A percentile compares a stretch with the other conserved stretches of the same genome.
phyloP scores from a whole-genome alignment of 2,329 filamentous ascomycete species.

The Fusarium nematophilum region DNA sequence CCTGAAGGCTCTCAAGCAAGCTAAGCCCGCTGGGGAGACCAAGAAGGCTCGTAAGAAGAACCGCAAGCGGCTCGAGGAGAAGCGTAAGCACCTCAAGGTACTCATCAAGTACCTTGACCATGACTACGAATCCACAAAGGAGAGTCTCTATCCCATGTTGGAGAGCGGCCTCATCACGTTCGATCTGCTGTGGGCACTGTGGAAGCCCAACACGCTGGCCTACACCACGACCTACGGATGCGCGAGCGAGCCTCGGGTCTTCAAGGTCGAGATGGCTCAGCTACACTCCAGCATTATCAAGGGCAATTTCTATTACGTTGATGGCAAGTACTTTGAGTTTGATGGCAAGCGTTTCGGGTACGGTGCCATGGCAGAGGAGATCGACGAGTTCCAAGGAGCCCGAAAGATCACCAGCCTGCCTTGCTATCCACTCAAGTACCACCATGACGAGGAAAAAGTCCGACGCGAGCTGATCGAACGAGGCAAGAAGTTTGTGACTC shows the following conservation, averaged over 20 bases:
- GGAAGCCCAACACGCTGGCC: constrained; percentile 85
- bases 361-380: constrained; percentile 75
- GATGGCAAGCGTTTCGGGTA: constrained; percentile 88
- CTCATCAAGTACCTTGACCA: constrained; percentile 82
- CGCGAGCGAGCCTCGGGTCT: constrained; percentile 80
- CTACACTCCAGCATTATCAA: constrained; percentile 76
- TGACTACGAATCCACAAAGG: constrained; percentile 83
- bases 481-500: constrained; percentile 83
- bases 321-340: constrained; percentile 86
- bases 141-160: constrained; percentile 81
- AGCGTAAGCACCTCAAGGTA: constrained; percentile 75
- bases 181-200: constrained; percentile 88
- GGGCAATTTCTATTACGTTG: constrained; percentile 80
- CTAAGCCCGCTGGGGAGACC: constrained; percentile 58
- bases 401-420: constrained; percentile 83
- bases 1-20: constrained; percentile 72
- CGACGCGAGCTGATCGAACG: constrained; percentile 77
- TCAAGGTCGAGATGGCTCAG: constrained; percentile 82
- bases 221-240: constrained; percentile 83
- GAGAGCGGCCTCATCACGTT: constrained; percentile 88
- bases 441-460: constrained; percentile 75
- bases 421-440: constrained; percentile 83
- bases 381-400: constrained; percentile 81
- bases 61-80: constrained; percentile 66
- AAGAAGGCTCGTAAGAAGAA: constrained; percentile 72